A percentile compares a stretch with the other conserved stretches of the same genome.
These are phyloP conservation scores for Ophiostoma angusticollis DNA, from an alignment of 2,329 filamentous ascomycete genomes.

Conservation along the genomic window DNA sequence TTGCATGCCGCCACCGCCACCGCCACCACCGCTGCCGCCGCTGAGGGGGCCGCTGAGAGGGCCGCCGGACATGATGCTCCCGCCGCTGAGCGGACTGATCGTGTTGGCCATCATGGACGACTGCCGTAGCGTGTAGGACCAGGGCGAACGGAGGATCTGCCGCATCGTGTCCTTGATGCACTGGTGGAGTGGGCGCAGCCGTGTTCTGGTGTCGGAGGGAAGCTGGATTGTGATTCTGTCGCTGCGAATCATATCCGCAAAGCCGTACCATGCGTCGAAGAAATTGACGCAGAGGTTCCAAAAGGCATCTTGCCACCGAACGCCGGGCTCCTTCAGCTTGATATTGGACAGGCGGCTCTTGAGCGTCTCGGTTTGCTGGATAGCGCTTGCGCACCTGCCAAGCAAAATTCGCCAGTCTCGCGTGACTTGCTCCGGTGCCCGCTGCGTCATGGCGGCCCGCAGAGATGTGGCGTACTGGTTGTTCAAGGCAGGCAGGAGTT, in stretches of 20 bases:
- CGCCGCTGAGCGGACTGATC: constrained; percentile 19
- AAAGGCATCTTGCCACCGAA: constrained; percentile 49
- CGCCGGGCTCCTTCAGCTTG: constrained; percentile 71
- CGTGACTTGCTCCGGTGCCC: constrained; percentile 45
- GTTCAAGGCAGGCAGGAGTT: constrained; percentile 56
- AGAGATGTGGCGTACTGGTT: constrained; percentile 52
- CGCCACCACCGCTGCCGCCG: constrained; percentile 4
- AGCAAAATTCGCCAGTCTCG: constrained; percentile 60
- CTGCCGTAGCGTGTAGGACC: constrained; percentile 32
- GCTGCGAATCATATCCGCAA: constrained; percentile 48
- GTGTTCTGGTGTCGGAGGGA: constrained; percentile 54
- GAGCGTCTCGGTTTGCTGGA: constrained; percentile 61
- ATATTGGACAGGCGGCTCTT: constrained; percentile 62
- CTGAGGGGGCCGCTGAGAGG: too few species aligned
- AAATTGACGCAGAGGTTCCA: constrained; percentile 65
- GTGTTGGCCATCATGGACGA: constrained; percentile 21
- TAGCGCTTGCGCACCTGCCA: constrained; percentile 54
- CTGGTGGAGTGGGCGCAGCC: constrained; percentile 70
- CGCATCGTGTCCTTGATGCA: constrained; percentile 69
- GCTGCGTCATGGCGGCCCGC: constrained; percentile 47
- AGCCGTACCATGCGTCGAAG: constrained; percentile 55
- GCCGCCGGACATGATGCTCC: constrained; percentile 3
- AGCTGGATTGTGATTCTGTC: constrained; percentile 39
- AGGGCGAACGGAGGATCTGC: constrained; percentile 51
- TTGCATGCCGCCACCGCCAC: constrained; percentile 5